Evolutionary conservation across 768 basidiomycete species (phyloP), one percentile per base, ranked within the genome.

Genomic region (Boletus rex-veris): DNA sequence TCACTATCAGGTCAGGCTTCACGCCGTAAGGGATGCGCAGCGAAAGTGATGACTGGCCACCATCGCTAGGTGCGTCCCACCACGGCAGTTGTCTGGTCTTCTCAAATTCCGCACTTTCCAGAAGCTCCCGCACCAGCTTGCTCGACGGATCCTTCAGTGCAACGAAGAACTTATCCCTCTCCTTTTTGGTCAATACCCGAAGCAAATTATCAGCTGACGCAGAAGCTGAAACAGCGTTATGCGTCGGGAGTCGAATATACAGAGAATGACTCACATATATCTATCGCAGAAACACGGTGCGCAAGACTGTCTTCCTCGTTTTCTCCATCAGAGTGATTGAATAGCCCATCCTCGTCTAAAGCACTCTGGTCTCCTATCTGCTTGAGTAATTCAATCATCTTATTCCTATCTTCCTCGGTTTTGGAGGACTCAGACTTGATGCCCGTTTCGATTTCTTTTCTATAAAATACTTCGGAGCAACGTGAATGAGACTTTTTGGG

Each of bases 401-500:
- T 74, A 43, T 71, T 65, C 41, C 82, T 75, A 63, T 93, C 89
- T 53, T 80, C 73, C 0, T 73, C 68, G 3, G 78, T 74, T 61
- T 79, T 83, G 5, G 82, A 79, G 4, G 85, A 76, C 33, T 75
- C 77, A 0, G 78, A 64, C 38, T 75, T 77, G 49, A 90, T 85
- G 43, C 86, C 82, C 3, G 69, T 68, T 58, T 88, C 83, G 4
- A 93, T 70, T 63, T 90, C 86, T 48, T 83, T 84, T 58, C 83
- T 82, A 69, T 92, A 92, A 67, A 94, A 94, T 0, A 76, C 72
- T 67, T 93, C 92, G 24, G 90, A 91, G 73, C 91, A 93, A 66
- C 80, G 77, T 3, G 77, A 74, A 68, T 93, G 91, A 45, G 73
- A 64, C 89, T 68, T 54, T 50, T 15, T 11, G 12, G 48, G n/a